Evolutionary conservation across 768 basidiomycete species (phyloP).

Genomic region (Sistotremastrum niveocremeum): DNA sequence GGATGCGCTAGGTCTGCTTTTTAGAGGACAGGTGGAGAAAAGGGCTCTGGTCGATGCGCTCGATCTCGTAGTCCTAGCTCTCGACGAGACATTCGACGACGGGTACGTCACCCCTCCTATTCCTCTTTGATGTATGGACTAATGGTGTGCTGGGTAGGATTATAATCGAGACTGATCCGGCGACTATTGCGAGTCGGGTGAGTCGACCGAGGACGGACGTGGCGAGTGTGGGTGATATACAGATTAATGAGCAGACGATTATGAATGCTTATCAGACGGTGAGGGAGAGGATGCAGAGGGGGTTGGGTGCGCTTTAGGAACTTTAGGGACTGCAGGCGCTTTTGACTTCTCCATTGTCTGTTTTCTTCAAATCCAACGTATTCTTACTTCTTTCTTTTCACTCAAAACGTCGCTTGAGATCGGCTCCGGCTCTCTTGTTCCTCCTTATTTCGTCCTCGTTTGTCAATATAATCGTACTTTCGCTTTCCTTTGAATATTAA

Average conservation of each 20-base stretch:
- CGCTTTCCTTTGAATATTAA: too few species aligned
- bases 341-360: too few species aligned
- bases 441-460: too few species aligned
- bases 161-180: constrained; percentile 91
- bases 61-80: constrained; percentile 79
- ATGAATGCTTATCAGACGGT: constrained; percentile 88
- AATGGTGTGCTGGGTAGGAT: constrained; percentile 37
- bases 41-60: constrained; percentile 87
- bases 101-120: constrained; percentile 45
- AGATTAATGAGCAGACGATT: constrained; percentile 96
- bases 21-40: constrained; percentile 91
- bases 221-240: constrained; percentile 53
- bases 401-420: too few species aligned
- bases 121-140: neutral
- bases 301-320: constrained; percentile 59
- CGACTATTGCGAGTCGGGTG: constrained; percentile 91
- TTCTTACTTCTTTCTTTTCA: too few species aligned
- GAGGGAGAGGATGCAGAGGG: constrained; percentile 71
- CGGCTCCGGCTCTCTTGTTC: too few species aligned
- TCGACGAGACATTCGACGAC: constrained; percentile 97
- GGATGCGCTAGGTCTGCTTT: constrained; percentile 74
- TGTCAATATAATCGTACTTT: too few species aligned
- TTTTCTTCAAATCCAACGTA: too few species aligned
- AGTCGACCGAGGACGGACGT: constrained; percentile 87
- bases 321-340: too few species aligned